Conservation (phyloP, 164 flowering plant species). For the Macadamia integrifolia region DNA sequence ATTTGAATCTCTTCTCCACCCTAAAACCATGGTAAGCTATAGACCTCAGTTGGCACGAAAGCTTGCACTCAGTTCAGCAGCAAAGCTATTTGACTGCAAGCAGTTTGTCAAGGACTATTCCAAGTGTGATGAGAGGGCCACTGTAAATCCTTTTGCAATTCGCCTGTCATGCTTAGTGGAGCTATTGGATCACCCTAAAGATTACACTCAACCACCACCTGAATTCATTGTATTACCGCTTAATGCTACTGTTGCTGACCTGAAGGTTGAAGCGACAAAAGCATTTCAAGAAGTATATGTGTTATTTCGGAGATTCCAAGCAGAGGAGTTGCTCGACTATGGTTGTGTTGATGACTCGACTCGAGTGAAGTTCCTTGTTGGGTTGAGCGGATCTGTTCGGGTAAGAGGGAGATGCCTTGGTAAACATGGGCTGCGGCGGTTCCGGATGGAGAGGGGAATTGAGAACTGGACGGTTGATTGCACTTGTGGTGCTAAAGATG, state of each 20-base stretch:
- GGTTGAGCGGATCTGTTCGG: slow-evolving; percentile 24
- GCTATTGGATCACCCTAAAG: slow-evolving; percentile 36
- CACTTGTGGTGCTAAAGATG: slow-evolving; percentile 74
- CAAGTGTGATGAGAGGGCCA: slow-evolving; percentile 14
- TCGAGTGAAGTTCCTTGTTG: slow-evolving; percentile 37
- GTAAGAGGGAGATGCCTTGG: slow-evolving; percentile 41
- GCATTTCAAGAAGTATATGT: slow-evolving; percentile 64
- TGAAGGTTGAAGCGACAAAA: slow-evolving; percentile 51
- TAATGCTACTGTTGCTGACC: slow-evolving; percentile 54
- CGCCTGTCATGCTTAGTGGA: slow-evolving; percentile 44
- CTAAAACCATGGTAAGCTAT: slow-evolving; percentile 35
- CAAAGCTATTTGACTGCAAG: slow-evolving; percentile 68
- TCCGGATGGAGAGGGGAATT: slow-evolving; percentile 65
- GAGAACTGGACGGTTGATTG: slow-evolving; percentile 81
- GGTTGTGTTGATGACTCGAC: slow-evolving; percentile 40
- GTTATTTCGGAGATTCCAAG: slow-evolving; percentile 51
- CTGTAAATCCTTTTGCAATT: slow-evolving; percentile 12
- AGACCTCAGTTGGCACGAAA: slow-evolving; percentile 24
- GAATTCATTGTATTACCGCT: slow-evolving; percentile 43
- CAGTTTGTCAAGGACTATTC: slow-evolving; percentile 65
- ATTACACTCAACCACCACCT: slow-evolving; percentile 40
- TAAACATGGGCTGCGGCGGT: slow-evolving; percentile 34
- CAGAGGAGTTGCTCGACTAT: slow-evolving; percentile 45
- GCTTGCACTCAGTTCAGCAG: slow-evolving; percentile 35
- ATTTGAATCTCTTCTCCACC: slow-evolving; percentile 46